Percentiles rank a stretch among this genome's conserved stretches.
Evolutionary conservation across 768 basidiomycete genomes (phyloP).

Genomic region (Gloeopeniophorella convolvens): DNA sequence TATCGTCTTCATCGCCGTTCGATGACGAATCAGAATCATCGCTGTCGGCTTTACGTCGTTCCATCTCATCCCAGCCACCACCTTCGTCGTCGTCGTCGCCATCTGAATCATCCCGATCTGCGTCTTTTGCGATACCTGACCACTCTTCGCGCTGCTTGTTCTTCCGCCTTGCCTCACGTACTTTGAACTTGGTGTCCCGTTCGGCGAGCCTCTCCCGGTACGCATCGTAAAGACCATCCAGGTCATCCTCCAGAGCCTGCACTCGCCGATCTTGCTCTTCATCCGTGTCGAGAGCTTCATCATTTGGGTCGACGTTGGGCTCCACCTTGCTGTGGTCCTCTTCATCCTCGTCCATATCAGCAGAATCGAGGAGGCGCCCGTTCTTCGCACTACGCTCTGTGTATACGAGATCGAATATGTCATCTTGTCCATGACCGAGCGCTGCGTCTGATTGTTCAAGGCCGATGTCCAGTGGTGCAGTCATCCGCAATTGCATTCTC

Average conservation of each 20-base stretch:
- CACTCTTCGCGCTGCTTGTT: conserved; percentile 76
- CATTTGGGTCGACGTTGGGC: conserved; percentile 35
- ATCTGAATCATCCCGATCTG: conserved; percentile 32
- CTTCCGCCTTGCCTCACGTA: conserved; percentile 67
- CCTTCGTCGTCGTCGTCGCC: conserved; percentile 34
- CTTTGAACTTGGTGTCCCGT: conserved; percentile 82
- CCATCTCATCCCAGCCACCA: conserved; percentile 70
- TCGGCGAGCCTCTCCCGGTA: conserved; percentile 78
- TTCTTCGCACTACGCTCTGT: conserved; percentile 43
- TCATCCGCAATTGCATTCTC: conserved; percentile 96
- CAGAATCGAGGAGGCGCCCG: conserved; percentile 30
- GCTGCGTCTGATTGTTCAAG: conserved; percentile 74
- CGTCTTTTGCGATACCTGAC: conserved; percentile 55
- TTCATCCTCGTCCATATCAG: conserved; percentile 30
- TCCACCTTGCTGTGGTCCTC: conserved; percentile 40
- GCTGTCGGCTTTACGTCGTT: conserved; percentile 43
- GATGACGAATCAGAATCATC: conserved; percentile 40
- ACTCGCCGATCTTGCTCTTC: conserved; percentile 65
- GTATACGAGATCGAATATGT: conserved; percentile 79
- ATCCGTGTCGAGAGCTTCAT: conserved; percentile 49
- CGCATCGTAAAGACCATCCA: conserved; percentile 83
- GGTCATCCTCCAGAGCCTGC: conserved; percentile 66
- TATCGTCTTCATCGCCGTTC: conserved; percentile 41
- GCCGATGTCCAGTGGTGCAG: conserved; percentile 94
- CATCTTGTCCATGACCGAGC: conserved; percentile 69